phyloP scores from a whole-genome alignment of 805 yeast genomes.

The Cyberlindnera americana region DNA sequence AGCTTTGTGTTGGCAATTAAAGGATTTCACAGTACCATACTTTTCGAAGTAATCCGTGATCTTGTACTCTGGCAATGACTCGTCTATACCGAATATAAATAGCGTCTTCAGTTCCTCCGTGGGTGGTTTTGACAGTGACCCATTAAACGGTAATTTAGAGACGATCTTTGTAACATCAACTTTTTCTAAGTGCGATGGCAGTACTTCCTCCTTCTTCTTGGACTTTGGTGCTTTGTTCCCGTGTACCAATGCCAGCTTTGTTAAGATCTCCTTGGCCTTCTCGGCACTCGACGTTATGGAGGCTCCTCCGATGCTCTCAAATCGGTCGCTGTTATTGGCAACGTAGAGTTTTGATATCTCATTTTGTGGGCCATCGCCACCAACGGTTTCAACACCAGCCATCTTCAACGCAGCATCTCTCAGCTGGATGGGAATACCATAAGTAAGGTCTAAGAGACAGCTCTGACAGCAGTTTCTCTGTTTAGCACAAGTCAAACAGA shows the following conservation, averaged over 20 bases:
- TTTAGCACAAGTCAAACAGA: conserved; percentile 78
- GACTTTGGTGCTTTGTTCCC: conserved; percentile 15
- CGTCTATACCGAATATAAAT: conserved; percentile 72
- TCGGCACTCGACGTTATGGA: conserved; percentile 29
- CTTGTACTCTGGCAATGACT: conserved; percentile 60
- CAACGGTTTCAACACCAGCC: conserved; percentile 45
- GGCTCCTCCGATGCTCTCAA: conserved; percentile 36
- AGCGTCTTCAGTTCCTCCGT: conserved; percentile 49
- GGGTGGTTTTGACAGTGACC: conserved; percentile 47
- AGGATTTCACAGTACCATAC: conserved; percentile 44
- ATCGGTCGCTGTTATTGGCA: conserved; percentile 45
- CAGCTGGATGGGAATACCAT: conserved; percentile 73
- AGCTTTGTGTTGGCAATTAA: conserved; percentile 54
- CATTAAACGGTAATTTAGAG: conserved; percentile 65
- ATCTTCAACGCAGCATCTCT: conserved; percentile 78
- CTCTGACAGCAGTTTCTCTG: conserved; percentile 82
- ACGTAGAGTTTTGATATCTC: conserved; percentile 52
- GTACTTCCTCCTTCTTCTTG: conserved; percentile 11
- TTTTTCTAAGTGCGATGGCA: conserved; percentile 22
- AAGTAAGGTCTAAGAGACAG: conserved; percentile 79
- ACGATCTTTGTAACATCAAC: conserved; percentile 50
- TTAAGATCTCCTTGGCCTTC: conserved; percentile 51
- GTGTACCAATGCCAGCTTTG: conserved; percentile 34
- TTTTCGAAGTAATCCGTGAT: conserved; percentile 48
- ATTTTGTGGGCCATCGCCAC: conserved; percentile 40